These are phyloP conservation scores for Tricholoma matsutake DNA, from an alignment of 768 basidiomycete species.

Conservation along the genomic window DNA sequence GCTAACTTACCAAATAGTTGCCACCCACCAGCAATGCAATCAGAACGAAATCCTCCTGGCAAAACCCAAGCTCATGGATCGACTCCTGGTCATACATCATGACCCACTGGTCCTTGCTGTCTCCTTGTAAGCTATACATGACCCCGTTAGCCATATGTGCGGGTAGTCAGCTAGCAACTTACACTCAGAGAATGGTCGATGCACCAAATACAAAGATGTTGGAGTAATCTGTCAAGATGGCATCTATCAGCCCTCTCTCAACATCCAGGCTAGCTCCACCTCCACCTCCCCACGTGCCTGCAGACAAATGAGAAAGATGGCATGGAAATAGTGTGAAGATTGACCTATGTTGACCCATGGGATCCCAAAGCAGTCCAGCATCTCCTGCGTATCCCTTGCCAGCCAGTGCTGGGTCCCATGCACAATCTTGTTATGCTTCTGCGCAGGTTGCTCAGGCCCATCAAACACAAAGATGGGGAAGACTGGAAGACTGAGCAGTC, in stretches of 20 bases:
- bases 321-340: neutral
- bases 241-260: neutral
- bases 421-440: slow-evolving; percentile 32
- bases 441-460: neutral
- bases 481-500: neutral
- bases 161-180: no score
- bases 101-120: neutral
- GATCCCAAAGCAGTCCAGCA: slow-evolving; percentile 16
- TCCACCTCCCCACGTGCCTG: neutral
- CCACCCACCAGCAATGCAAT: neutral
- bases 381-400: slow-evolving; percentile 31
- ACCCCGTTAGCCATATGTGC: no score
- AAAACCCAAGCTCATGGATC: neutral
- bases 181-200: neutral
- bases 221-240: neutral
- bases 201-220: neutral
- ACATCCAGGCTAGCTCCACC: neutral
- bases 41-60: neutral
- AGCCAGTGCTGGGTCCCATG: slow-evolving; percentile 36
- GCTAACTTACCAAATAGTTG: neutral
- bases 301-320: neutral
- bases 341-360: neutral
- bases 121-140: neutral
- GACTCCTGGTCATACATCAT: neutral
- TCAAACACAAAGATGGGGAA: neutral